Evolutionary conservation across 2,329 filamentous ascomycete genomes (phyloP).

Genomic region (Xylaria sp.): DNA sequence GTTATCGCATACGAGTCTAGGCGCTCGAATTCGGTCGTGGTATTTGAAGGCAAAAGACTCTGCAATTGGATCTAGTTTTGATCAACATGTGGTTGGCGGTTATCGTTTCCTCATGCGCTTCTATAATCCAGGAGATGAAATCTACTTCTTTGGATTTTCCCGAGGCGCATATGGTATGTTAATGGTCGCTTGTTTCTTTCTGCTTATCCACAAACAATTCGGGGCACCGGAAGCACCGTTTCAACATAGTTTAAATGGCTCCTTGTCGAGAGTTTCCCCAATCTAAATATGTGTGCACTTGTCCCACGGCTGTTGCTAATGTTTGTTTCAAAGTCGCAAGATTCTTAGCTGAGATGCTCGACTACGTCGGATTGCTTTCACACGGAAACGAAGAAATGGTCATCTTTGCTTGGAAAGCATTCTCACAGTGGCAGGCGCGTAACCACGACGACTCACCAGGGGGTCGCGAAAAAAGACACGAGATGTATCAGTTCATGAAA

Average conservation of each 20-base stretch:
- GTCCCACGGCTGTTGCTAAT: conserved; percentile 12
- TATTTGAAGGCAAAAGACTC: conserved; percentile 81
- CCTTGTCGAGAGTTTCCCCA: too few relatives aligned
- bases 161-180: conserved; percentile 69
- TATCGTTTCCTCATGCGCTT: conserved; percentile 84
- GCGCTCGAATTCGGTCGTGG: conserved; percentile 71
- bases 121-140: conserved; percentile 72
- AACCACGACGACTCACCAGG: conserved; percentile 58
- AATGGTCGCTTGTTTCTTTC: neutral
- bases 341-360: conserved; percentile 85
- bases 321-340: conserved; percentile 65
- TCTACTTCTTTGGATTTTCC: conserved; percentile 80
- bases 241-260: neutral
- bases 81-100: conserved; percentile 83
- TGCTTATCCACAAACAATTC: too few relatives aligned
- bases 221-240: too few relatives aligned
- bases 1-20: conserved; percentile 66
- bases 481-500: conserved; percentile 80
- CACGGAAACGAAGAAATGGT: conserved; percentile 89
- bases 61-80: conserved; percentile 82
- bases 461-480: conserved; percentile 61
- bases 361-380: conserved; percentile 81
- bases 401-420: conserved; percentile 84
- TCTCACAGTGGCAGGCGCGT: conserved; percentile 77
- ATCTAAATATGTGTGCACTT: neutral